These are phyloP conservation scores for Solanum ahanhuiri DNA, from an alignment of 257 asterid genomes.

Conservation along the genomic window DNA sequence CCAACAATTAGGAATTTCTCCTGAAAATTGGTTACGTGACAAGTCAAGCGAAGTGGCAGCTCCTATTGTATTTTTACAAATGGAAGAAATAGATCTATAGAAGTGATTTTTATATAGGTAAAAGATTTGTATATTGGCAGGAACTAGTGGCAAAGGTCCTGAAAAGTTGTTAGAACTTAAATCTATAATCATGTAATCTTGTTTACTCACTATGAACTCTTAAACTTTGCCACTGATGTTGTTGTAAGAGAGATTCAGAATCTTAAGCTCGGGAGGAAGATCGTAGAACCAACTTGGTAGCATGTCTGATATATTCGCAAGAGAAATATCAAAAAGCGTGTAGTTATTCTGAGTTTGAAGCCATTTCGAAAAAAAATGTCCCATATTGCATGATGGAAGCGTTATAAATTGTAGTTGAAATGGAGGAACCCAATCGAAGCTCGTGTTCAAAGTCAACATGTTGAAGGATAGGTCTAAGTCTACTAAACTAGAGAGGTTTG, in stretches of 20 bases:
- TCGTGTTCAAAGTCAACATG: not conserved
- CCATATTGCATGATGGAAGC: not conserved
- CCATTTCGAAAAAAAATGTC: not conserved
- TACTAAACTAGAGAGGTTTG: not conserved
- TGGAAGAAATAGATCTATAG: not conserved
- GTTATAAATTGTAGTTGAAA: not conserved
- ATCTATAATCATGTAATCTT: not conserved
- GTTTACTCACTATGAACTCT: not conserved
- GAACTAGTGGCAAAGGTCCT: not conserved
- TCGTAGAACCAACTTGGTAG: not conserved
- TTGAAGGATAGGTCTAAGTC: not conserved
- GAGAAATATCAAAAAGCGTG: not conserved
- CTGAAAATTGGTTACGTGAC: slow-evolving; percentile 6
- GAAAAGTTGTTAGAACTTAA: not conserved
- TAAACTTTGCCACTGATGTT: not conserved
- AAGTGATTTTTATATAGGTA: not conserved
- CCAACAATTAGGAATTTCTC: slow-evolving; percentile 18
- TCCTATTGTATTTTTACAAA: not conserved
- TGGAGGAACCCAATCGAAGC: not conserved
- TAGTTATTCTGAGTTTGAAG: not conserved
- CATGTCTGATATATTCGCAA: not conserved
- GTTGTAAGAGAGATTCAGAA: not conserved
- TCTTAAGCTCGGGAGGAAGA: not conserved
- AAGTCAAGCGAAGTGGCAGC: slow-evolving; percentile 2
- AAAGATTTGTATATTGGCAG: not conserved